A percentile compares a stretch with the other conserved stretches of the same genome.
Conservation (phyloP, 192 early-diverging fungal species). For the Dissophora ornata region DNA sequence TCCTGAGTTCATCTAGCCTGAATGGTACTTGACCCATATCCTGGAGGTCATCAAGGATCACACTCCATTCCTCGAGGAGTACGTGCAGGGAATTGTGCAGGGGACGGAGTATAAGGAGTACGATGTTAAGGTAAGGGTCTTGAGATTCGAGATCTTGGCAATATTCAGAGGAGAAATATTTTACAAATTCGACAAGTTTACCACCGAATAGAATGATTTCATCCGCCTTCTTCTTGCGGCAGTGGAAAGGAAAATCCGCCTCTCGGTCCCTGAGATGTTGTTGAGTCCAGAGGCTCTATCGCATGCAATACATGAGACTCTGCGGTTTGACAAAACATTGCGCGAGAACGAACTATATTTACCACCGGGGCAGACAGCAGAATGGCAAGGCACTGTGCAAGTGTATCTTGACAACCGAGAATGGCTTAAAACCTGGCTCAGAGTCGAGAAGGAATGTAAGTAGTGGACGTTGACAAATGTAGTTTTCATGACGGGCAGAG, state of each 20-base stretch:
- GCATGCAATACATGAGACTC: constrained; percentile 72
- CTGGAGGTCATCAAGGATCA: constrained; percentile 68
- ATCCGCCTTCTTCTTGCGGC: constrained; percentile 66
- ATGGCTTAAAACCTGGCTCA: constrained; percentile 76
- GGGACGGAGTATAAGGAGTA: constrained; percentile 54
- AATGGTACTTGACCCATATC: constrained; percentile 79
- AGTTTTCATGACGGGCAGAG: too few species aligned
- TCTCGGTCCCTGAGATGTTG: constrained; percentile 63
- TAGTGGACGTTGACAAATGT: too few species aligned
- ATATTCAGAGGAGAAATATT: not conserved
- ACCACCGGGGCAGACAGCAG: constrained; percentile 50
- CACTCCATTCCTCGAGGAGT: constrained; percentile 70
- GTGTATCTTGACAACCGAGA: constrained; percentile 65
- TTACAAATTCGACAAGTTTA: not conserved
- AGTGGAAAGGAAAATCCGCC: constrained; percentile 68
- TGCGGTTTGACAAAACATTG: constrained; percentile 76
- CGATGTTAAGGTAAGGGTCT: constrained; percentile 64
- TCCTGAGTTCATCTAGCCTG: constrained; percentile 59
- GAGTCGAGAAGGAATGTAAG: constrained; percentile 73
- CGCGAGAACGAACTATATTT: constrained; percentile 69
- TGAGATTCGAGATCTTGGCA: not conserved
- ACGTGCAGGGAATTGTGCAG: constrained; percentile 72
- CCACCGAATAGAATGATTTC: constrained; percentile 66
- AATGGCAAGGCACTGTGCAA: constrained; percentile 59
- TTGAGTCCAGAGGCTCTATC: constrained; percentile 68